Evolutionary conservation across 768 basidiomycete genomes (phyloP), one percentile per base, ranked within the genome.

Genomic region (Pholiota conissans): DNA sequence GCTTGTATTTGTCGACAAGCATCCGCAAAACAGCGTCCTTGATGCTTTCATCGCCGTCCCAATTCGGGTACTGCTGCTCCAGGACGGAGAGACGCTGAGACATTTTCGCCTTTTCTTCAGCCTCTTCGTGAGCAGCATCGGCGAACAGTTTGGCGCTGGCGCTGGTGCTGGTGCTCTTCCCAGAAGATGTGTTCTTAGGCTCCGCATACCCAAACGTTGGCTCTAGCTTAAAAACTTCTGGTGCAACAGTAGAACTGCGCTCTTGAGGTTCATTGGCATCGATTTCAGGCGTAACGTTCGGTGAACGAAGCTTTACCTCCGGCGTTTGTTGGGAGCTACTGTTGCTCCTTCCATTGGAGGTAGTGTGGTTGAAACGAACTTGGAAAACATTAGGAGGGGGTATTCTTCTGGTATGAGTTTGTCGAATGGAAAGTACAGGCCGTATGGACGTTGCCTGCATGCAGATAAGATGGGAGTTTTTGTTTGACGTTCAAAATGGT

Each of bases 1-100:
- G 91, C 70, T 90, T 93, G 75, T 93, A 87, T 67, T 91, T 89
- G 75, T 94, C 92, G 30, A 93, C 79, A 5, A 94, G 79, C 90
- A 95, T 94, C 20, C 91, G 82, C 16, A 92, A 75, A 0, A 94
- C 86, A 0, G 85, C 81, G 71, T 90, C 86, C 52, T 84, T 74
- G 1, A 83, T 76, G 6, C 79, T 76, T 69, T 93, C 92, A 10
- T 93, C 89, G 0, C 90, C 90, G 1, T 81, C 82, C 92, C 90
- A 93, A 66, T 91, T 87, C 56, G 81, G 76, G 30, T 87, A 74
- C 62, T 82, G 76, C 48, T 71, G 74, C 61, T 81, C 76, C 49
- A 76, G 62, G 60, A 71, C 51, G 59, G 50, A 53, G 11, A 60
- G 29, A 26, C 30, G 52, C 60, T 61, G 18, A n/a, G 52, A 30